Conservation (phyloP, 768 basidiomycete genomes). For the Trametes meyenii region DNA sequence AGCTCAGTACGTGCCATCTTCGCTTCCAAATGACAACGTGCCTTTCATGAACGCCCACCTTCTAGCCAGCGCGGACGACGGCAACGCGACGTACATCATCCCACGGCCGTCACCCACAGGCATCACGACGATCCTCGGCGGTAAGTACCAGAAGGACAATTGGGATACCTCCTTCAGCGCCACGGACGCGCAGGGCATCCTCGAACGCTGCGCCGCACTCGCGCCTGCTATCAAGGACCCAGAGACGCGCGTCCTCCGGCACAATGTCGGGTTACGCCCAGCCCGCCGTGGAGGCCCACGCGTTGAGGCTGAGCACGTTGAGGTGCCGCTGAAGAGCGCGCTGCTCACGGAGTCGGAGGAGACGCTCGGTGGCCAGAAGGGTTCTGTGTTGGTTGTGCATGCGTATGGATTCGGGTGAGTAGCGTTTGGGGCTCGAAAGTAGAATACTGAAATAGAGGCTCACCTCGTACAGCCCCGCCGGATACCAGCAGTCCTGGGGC, state of each 20-base stretch:
- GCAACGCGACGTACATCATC: constrained; percentile 57
- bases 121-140: constrained; percentile 51
- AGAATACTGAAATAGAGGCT: neutral
- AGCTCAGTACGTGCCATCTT: constrained; percentile 29
- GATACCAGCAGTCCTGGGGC: constrained; percentile 35
- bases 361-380: constrained; percentile 29
- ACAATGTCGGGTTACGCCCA: constrained; percentile 64
- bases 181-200: constrained; percentile 45
- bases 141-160: constrained; percentile 52
- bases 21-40: neutral
- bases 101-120: constrained; percentile 53
- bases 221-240: constrained; percentile 39
- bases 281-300: constrained; percentile 57
- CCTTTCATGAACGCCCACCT: neutral
- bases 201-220: constrained; percentile 46
- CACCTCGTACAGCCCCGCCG: constrained; percentile 26
- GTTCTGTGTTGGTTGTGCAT: constrained; percentile 47
- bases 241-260: constrained; percentile 47
- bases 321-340: constrained; percentile 37
- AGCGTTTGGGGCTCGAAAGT: neutral
- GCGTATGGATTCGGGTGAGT: constrained; percentile 64
- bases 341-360: constrained; percentile 21
- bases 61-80: constrained; percentile 7
- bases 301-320: constrained; percentile 50
- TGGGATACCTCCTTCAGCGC: constrained; percentile 55